Conservation (phyloP, 1,284 basidiomycete genomes). For the Mixia osmundae region DNA sequence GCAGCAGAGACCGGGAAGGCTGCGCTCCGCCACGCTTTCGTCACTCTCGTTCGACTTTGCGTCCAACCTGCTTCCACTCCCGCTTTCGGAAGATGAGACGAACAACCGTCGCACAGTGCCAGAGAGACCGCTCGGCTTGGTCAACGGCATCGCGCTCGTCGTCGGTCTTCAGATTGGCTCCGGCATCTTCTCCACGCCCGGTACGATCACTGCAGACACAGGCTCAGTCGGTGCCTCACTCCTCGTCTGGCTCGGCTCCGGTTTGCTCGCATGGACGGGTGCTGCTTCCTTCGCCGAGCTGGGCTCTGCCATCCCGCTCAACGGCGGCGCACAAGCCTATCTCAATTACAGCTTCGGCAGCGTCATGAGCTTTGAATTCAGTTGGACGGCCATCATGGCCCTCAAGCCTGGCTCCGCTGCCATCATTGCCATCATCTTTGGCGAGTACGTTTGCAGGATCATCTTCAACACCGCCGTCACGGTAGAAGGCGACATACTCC, state of each 20-base stretch:
- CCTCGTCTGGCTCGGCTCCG: conserved; percentile 22
- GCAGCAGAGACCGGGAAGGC: neutral
- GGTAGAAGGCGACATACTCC: conserved; percentile 16
- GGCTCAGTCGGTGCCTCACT: conserved; percentile 26
- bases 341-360: conserved; percentile 73
- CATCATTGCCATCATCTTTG: conserved; percentile 31
- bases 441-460: conserved; percentile 58
- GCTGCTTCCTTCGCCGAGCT: conserved; percentile 53
- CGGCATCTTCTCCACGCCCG: conserved; percentile 74
- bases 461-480: conserved; percentile 23
- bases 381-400: conserved; percentile 73
- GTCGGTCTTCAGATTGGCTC: conserved; percentile 62
- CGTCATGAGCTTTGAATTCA: conserved; percentile 58
- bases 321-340: conserved; percentile 72
- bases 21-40: neutral
- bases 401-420: conserved; percentile 37
- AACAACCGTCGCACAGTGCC: neutral
- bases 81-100: neutral
- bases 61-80: neutral
- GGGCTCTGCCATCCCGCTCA: conserved; percentile 55
- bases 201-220: conserved; percentile 50
- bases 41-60: conserved; percentile 1
- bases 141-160: neutral
- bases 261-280: conserved; percentile 73
- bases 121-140: neutral